Conservation (phyloP, 805 yeast species). For the Pichia californica region DNA sequence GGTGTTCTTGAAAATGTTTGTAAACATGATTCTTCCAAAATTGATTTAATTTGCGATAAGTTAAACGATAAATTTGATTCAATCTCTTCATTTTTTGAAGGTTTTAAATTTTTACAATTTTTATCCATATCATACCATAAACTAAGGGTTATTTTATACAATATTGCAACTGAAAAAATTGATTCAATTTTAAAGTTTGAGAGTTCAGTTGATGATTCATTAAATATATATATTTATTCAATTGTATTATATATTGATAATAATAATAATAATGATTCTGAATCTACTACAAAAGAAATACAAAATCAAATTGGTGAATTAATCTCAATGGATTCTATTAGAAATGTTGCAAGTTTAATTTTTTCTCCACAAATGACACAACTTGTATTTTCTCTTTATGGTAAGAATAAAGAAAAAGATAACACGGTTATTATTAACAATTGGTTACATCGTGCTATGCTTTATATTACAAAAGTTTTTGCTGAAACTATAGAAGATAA, state of each 20-base stretch:
- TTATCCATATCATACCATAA: not conserved
- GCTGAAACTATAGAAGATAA: slow-evolving; percentile 35
- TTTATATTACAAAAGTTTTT: slow-evolving; percentile 57
- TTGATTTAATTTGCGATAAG: not conserved
- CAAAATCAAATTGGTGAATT: slow-evolving; percentile 11
- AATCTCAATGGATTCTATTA: slow-evolving; percentile 24
- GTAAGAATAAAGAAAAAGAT: slow-evolving; percentile 13
- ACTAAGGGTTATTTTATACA: not conserved
- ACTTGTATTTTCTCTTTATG: slow-evolving; percentile 6
- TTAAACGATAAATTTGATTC: not conserved
- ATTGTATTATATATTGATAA: slow-evolving; percentile 1
- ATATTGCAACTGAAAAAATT: slow-evolving; percentile 9
- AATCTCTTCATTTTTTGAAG: not conserved
- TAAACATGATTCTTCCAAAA: not conserved
- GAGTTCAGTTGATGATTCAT: not conserved
- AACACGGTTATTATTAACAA: slow-evolving; percentile 28
- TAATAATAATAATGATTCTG: not conserved
- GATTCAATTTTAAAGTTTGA: slow-evolving; percentile 4
- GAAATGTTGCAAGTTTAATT: slow-evolving; percentile 26
- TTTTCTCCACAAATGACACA: slow-evolving; percentile 23
- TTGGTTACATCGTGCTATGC: slow-evolving; percentile 54
- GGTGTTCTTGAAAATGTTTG: slow-evolving; percentile 3
- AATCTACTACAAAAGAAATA: not conserved
- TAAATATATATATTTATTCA: slow-evolving; percentile 14
- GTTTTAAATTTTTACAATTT: slow-evolving; percentile 11